Base-by-base conservation (phyloP, 768 basidiomycete species). In the Trametes cinnabarina region DNA sequence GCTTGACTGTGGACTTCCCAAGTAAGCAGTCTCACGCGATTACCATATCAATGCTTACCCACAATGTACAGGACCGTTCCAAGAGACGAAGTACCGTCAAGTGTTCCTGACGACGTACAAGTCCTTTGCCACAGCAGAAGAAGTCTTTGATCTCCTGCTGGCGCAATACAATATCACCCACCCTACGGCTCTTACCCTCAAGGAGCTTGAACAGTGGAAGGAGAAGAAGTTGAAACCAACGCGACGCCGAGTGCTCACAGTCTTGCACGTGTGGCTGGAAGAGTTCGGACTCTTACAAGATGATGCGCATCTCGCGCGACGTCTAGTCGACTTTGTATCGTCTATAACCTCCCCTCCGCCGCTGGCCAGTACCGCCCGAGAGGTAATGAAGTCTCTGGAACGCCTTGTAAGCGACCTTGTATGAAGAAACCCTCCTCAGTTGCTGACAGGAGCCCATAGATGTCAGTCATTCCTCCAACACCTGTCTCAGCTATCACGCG, bases 21-120 rank as follows among this genome's bases (percentile, higher is more conserved):
- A 81, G 88, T 82, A 73, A 72, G 87, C 79, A 39, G 64, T 55
- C 47, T 35, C 20, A 12, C 20, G 30, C n/a, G 9, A 12, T 9
- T 8, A 11, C 8, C 17, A 15, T 46, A 25, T 26, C 44, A 6
- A 46, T 28, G 12, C 15, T 46, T 12, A 46, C 15, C 11, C 12
- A 20, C 41, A 17, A 3, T 6, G 14, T 20, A 7, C 37, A 64
- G 63, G 55, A n/a, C 54, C 60, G 1, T 25, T 50, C 2, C 60
- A 51, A 28, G 56, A 54, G 46, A 46, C 28, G 56, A 68, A 68
- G 11, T 88, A 79, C 68, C 76, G 79, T 25, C 76, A 79, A 30
- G 78, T 82, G n/a, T 95, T 96, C 74, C 77, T 95, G 43, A 85
- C 83, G 72, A 94, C 92, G 15, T 92, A 90, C 74, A 80, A 85